Evolutionary conservation across 2,329 filamentous ascomycete genomes (phyloP), one percentile per base, ranked within the genome.

Genomic region (Aspergillus texensis): DNA sequence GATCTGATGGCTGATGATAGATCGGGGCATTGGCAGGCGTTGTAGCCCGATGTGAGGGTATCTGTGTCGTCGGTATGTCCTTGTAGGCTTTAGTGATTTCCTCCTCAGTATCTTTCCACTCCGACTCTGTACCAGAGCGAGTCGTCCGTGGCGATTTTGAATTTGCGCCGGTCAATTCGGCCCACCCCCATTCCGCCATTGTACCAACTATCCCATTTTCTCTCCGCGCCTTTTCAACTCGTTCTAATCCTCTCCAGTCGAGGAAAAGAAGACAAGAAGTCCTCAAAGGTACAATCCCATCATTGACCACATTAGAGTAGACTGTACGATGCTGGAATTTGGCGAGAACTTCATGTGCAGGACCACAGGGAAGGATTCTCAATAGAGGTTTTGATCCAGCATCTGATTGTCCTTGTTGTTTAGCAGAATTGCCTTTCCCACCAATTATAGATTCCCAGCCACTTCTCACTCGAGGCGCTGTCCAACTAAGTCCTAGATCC

Each of bases 271-370:
- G 82, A 77, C 94, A 99, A 67, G 94, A 98, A 5, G 95, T 99
- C 26, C 95, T 88, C 39, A 99, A 81, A 3, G 95, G 95, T 5
- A 99, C 95, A 69, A 99, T 97, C 3, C 94, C 94, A 78, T 98
- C 94, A 73, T 98, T 98, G 69, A 98, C 94, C 14, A 98, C 94
- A 72, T 98, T 98, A 2, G 94, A 97, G 76, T 98, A 98, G 1
- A 97, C 84, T 0, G 95, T 98, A 19, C 94, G 86, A 75, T 96
- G 96, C 26, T 92, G 85, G 77, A 98, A 98, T 79, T 92, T 93
- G 74, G 91, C 89, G 46, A 98, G 80, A 1, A 94, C 94, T 60
- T 88, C 87, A 76, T 97, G 94, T 8, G 94, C 95, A 19, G 94
- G 94, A 0, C 94, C 94, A 9, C 92, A 96, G 0, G 95, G 94